A percentile compares a stretch with the other conserved stretches of the same genome.
These are phyloP conservation scores for Austroboletus olivaceoglutinosus DNA, from an alignment of 1,284 basidiomycete genomes.

Conservation along the genomic window DNA sequence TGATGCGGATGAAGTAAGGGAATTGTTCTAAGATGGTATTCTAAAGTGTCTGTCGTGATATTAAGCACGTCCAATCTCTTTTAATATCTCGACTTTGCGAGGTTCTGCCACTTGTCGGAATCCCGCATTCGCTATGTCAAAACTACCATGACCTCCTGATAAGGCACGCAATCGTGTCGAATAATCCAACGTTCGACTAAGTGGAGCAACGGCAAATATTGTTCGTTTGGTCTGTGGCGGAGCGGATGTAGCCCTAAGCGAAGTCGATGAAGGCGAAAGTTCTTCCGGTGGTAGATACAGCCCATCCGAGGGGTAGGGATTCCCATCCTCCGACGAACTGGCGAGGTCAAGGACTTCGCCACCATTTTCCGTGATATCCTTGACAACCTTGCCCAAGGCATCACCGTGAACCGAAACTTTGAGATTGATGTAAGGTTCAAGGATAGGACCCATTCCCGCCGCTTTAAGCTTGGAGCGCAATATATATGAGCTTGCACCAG, in stretches of 20 bases:
- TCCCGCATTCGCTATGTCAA: constrained; percentile 76
- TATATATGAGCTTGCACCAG: constrained; percentile 62
- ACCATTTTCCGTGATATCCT: constrained; percentile 72
- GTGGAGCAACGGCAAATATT: constrained; percentile 70
- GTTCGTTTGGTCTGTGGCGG: constrained; percentile 50
- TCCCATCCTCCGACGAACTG: constrained; percentile 41
- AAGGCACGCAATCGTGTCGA: constrained; percentile 74
- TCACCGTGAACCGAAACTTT: constrained; percentile 66
- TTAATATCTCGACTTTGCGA: constrained; percentile 66
- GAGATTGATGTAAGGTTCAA: constrained; percentile 72
- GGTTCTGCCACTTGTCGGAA: constrained; percentile 63
- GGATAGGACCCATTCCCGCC: constrained; percentile 63
- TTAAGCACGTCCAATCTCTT: constrained; percentile 70
- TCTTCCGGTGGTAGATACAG: constrained; percentile 71
- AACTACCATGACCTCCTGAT: constrained; percentile 78
- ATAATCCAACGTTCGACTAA: constrained; percentile 80
- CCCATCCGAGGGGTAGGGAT: constrained; percentile 54
- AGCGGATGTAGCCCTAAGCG: constrained; percentile 29
- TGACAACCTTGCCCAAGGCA: constrained; percentile 68
- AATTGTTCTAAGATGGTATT: constrained; percentile 40
- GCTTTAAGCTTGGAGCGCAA: constrained; percentile 58
- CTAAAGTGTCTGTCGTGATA: constrained; percentile 10
- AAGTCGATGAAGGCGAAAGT: constrained; percentile 65
- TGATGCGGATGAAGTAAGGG: constrained; percentile 72
- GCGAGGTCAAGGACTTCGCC: constrained; percentile 71